Conservation (phyloP, 2,329 filamentous ascomycete genomes). For the Tolypocladium paradoxum region DNA sequence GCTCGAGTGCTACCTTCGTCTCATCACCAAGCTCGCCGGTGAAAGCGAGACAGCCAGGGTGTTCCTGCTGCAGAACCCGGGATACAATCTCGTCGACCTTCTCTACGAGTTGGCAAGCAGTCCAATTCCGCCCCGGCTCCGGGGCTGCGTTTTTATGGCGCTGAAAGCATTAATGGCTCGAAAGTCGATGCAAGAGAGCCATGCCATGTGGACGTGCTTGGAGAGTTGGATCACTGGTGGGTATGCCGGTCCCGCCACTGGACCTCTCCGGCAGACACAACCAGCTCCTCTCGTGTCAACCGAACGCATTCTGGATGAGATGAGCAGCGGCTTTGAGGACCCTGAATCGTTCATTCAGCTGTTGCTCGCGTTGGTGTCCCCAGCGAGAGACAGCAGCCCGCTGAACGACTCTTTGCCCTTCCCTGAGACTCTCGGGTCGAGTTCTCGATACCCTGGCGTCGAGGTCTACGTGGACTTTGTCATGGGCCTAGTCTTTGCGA, state of each 20-base stretch:
- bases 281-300: conserved; percentile 31
- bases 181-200: conserved; percentile 56
- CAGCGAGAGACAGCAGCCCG: conserved; percentile 47
- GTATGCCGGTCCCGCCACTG: conserved; percentile 29
- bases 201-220: conserved; percentile 68
- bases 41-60: conserved; percentile 62
- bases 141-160: conserved; percentile 74
- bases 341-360: conserved; percentile 74
- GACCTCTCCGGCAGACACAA: conserved; percentile 20
- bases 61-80: conserved; percentile 58
- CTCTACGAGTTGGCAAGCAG: conserved; percentile 72
- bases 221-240: conserved; percentile 68
- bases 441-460: conserved; percentile 69
- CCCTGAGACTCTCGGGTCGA: conserved; percentile 70
- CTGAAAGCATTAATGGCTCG: conserved; percentile 65
- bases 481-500: conserved; percentile 65
- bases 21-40: conserved; percentile 71
- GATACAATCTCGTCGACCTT: conserved; percentile 58
- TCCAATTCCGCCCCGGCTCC: conserved; percentile 62
- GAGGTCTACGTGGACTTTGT: conserved; percentile 90
- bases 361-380: conserved; percentile 59
- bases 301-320: conserved; percentile 60
- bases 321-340: conserved; percentile 74
- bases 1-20: conserved; percentile 84
- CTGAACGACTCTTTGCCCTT: conserved; percentile 74